phyloP scores from a whole-genome alignment of 768 basidiomycete genomes.

The Pulveroboletus sp. region DNA sequence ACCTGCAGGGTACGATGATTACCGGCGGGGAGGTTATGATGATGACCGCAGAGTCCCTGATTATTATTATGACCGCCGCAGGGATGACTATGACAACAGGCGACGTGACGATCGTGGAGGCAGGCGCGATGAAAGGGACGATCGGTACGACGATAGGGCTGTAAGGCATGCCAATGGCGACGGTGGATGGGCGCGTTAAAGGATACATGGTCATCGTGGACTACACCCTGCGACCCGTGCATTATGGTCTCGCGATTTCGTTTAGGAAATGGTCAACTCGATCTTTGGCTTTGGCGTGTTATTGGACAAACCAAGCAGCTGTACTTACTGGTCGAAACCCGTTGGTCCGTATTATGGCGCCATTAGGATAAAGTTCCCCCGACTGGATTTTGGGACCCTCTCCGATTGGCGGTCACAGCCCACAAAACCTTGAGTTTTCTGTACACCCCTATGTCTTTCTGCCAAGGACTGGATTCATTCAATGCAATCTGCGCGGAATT shows the following conservation, averaged over 20 bases:
- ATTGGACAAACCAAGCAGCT: constrained; percentile 35
- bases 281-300: constrained; percentile 37
- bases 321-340: constrained; percentile 40
- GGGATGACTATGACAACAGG: constrained; percentile 64
- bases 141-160: constrained; percentile 73
- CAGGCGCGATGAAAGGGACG: constrained; percentile 83
- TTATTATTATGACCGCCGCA: constrained; percentile 84
- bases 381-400: constrained; percentile 25
- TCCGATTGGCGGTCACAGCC: constrained; percentile 14
- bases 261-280: constrained; percentile 47
- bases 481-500: constrained; percentile 5
- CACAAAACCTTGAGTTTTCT: constrained; percentile 20
- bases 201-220: constrained; percentile 35
- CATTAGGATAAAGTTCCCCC: constrained; percentile 31
- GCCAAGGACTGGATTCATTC: constrained; percentile 13
- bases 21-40: constrained; percentile 75
- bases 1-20: constrained; percentile 91
- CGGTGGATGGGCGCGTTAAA: constrained; percentile 73
- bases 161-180: constrained; percentile 76
- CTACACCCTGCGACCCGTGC: constrained; percentile 30
- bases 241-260: constrained; percentile 44
- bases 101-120: constrained; percentile 65
- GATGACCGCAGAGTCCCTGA: constrained; percentile 83
- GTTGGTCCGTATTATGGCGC: constrained; percentile 34
- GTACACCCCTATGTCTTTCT: constrained; percentile 7